A percentile compares a stretch with the other conserved stretches of the same genome.
These are phyloP conservation scores for Aspergillus baeticus DNA, from an alignment of 495 filamentous ascomycete genomes.

Conservation along the genomic window DNA sequence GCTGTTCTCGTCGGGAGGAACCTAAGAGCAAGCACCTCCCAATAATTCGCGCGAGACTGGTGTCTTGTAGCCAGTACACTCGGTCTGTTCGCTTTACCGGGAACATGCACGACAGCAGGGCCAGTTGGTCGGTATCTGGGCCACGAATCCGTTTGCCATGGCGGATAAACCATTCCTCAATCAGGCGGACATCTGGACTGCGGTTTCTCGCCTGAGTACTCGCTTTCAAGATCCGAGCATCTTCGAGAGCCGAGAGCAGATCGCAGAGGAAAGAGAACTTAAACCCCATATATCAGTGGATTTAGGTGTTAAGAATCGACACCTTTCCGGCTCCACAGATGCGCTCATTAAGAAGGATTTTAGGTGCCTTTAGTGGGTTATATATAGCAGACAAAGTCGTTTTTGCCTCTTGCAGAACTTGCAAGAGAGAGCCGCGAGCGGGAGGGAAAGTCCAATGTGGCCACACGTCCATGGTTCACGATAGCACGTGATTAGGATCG, in stretches of 20 bases:
- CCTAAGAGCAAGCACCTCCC: constrained; percentile 63
- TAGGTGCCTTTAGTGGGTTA: neutral
- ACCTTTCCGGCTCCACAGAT: neutral
- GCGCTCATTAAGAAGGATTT: neutral
- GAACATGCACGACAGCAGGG: constrained; percentile 69
- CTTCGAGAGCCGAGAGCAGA: constrained; percentile 55
- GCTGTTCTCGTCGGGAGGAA: constrained; percentile 52
- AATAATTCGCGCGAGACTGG: constrained; percentile 59
- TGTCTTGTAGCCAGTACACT: constrained; percentile 65
- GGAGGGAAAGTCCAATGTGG: constrained; percentile 13
- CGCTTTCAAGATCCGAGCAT: constrained; percentile 39
- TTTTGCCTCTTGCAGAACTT: neutral
- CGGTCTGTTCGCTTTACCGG: constrained; percentile 74
- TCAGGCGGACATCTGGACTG: constrained; percentile 33
- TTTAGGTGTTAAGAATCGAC: neutral
- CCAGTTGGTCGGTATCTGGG: constrained; percentile 50
- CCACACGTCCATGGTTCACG: constrained; percentile 34
- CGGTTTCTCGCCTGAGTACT: constrained; percentile 30
- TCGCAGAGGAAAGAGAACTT: constrained; percentile 61
- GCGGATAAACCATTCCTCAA: constrained; percentile 59
- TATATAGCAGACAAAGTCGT: too few species aligned
- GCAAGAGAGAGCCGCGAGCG: neutral
- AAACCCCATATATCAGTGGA: constrained; percentile 57
- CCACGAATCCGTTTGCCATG: constrained; percentile 53
- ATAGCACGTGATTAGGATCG: constrained; percentile 38